Conservation (phyloP, 306 rosid genomes). For the Ormosia semicastrata region DNA sequence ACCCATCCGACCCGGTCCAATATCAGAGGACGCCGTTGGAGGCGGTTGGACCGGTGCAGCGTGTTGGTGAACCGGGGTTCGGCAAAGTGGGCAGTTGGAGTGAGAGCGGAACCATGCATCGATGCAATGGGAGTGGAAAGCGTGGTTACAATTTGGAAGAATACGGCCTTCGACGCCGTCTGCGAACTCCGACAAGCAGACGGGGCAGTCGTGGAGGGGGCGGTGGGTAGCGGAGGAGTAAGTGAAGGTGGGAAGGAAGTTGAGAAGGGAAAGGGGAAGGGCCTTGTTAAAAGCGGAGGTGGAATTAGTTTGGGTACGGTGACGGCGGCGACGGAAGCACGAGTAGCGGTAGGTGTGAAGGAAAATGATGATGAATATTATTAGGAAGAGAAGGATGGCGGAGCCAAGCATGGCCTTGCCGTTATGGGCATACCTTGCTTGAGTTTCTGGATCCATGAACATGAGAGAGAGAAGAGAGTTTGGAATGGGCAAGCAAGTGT, state of each 20-base stretch:
- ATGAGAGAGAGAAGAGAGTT: background rate
- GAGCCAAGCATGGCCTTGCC: constrained; percentile 48
- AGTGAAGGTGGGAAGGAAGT: constrained; percentile 38
- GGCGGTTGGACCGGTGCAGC: constrained; percentile 5
- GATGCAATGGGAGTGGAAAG: constrained; percentile 48
- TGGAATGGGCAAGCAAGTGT: background rate
- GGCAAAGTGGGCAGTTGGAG: constrained; percentile 61
- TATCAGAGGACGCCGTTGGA: background rate
- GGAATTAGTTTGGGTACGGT: background rate
- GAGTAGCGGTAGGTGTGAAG: constrained; percentile 34
- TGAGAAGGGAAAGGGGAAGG: constrained; percentile 43
- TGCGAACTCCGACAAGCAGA: constrained; percentile 50
- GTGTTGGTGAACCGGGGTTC: constrained; percentile 23
- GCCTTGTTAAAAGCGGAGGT: background rate
- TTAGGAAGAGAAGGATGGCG: constrained; percentile 32
- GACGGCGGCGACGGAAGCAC: constrained; percentile 1
- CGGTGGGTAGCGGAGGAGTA: constrained; percentile 23
- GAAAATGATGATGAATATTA: constrained; percentile 11
- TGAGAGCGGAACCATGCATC: constrained; percentile 53
- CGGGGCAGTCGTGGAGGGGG: constrained; percentile 40
- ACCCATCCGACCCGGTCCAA: background rate
- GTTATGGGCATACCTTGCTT: constrained; percentile 31
- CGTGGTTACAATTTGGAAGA: constrained; percentile 54
- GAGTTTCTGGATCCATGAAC: background rate
- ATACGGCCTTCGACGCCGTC: constrained; percentile 36